phyloP scores from a whole-genome alignment of 345 rosid genomes.

The Toxicodendron radicans region DNA sequence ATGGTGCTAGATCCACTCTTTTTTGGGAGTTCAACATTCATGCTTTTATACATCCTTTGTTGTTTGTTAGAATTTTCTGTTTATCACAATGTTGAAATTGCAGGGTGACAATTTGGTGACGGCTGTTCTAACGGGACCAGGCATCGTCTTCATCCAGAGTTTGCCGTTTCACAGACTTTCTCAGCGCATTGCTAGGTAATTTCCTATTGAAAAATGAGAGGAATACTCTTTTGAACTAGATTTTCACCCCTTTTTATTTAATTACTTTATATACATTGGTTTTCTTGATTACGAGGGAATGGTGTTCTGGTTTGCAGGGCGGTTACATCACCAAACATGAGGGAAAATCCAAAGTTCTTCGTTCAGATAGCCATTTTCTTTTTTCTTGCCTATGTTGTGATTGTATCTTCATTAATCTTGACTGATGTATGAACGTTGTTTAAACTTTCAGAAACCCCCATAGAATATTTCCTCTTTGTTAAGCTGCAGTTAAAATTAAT shows the following conservation, averaged over 20 bases:
- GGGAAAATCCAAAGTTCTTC: conserved; percentile 92
- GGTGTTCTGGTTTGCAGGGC: conserved; percentile 57
- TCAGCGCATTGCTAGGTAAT: conserved; percentile 87
- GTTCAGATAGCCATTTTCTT: conserved; percentile 85
- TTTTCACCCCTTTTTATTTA: background rate
- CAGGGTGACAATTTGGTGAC: conserved; percentile 93
- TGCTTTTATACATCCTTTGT: background rate
- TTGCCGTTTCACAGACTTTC: conserved; percentile 89
- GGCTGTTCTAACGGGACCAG: conserved; percentile 88
- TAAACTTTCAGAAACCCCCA: background rate
- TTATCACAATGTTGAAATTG: conserved; percentile 21
- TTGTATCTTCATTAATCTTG: conserved; percentile 91
- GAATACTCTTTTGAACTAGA: background rate
- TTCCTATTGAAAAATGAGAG: conserved; percentile 5
- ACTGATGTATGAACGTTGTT: conserved; percentile 67
- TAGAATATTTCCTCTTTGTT: conserved; percentile 4
- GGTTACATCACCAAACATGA: conserved; percentile 97
- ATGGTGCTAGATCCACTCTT: background rate
- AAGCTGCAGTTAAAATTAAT: background rate
- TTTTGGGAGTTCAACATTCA: background rate
- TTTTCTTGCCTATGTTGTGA: conserved; percentile 90
- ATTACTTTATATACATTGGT: too few relatives aligned
- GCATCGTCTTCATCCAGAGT: conserved; percentile 97
- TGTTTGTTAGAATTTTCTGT: background rate
- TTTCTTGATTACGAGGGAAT: background rate